Conservation (phyloP, 148 eudicot genomes). For the Spergularia marina region DNA sequence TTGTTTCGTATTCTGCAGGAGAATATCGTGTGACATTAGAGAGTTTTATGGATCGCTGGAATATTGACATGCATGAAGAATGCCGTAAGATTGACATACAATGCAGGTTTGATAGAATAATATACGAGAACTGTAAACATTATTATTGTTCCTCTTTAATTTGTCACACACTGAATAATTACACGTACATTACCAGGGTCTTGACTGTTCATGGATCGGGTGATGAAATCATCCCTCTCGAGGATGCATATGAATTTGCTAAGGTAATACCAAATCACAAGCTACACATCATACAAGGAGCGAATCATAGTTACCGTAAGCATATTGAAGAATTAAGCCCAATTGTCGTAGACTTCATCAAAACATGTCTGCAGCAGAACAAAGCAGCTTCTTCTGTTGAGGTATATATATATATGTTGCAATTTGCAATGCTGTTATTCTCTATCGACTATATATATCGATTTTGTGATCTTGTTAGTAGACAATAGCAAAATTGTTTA, state of each 20-base stretch:
- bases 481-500: too few relatives aligned
- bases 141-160: neutral
- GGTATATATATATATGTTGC: constrained; percentile 11
- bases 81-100: constrained; percentile 59
- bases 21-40: constrained; percentile 66
- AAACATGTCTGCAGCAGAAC: constrained; percentile 43
- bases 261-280: constrained; percentile 73
- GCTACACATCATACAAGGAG: constrained; percentile 58
- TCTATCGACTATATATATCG: too few relatives aligned
- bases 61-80: constrained; percentile 82
- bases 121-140: neutral
- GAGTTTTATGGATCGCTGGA: constrained; percentile 71
- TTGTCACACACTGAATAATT: neutral
- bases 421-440: neutral
- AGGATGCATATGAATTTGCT: constrained; percentile 69
- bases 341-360: constrained; percentile 58
- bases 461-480: too few relatives aligned
- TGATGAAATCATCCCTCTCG: constrained; percentile 60
- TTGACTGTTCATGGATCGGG: constrained; percentile 76
- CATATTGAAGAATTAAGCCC: constrained; percentile 55
- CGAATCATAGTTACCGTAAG: constrained; percentile 57
- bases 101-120: constrained; percentile 49
- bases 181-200: constrained; percentile 41
- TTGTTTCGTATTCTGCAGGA: constrained; percentile 31
- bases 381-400: neutral